Base-by-base conservation (phyloP, 2,329 filamentous ascomycete species). In the Xylaria sp. region DNA sequence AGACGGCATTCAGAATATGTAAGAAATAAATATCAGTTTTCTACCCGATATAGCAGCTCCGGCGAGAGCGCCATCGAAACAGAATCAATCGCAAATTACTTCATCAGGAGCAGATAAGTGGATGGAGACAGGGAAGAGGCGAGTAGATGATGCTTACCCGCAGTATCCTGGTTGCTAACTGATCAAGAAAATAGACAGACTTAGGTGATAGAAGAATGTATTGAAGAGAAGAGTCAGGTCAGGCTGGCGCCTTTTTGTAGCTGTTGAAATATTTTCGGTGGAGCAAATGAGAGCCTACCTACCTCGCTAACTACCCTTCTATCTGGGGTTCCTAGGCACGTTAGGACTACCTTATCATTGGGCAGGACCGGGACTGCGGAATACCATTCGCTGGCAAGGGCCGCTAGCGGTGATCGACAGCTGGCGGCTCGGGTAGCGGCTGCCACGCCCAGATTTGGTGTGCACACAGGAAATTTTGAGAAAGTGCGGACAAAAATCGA, bases 81-180 rank as follows among this genome's bases (percentile, higher is more conserved):
- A 84, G 86, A 88, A 92, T 98, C 94, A 97, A 95, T 95, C 94
- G 94, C 94, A 98, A 98, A 98, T 97, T 97, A 93, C 92, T 86
- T 92, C 94, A 97, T 97, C 94, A 93, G 63, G 59, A 74, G 69
- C 66, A 70, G 51, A 5, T 27, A 61, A 13, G 51, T 53, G 23
- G 23, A 71, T 68, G 54, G 13, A 51, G 23, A 21, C 3, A 10
- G 3, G 18, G n/a, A 42, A 16, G 2, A 40, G 29, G 63, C 59
- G 35, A 32, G 5, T 8, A 29, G 5, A 50, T 29, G 18, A 55
- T 8, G 32, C 32, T 35, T 35, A 35, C 32, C 32, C 10, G 32
- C 32, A 35, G 32, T 35, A 35, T 35, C 10, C 8, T 35, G 32
- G 6, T 10, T 35, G 10, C 10, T 6, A 35, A 35, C 1, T 35